Evolutionary conservation across 768 basidiomycete genomes (phyloP).

Genomic region (Trametes gibbosa): DNA sequence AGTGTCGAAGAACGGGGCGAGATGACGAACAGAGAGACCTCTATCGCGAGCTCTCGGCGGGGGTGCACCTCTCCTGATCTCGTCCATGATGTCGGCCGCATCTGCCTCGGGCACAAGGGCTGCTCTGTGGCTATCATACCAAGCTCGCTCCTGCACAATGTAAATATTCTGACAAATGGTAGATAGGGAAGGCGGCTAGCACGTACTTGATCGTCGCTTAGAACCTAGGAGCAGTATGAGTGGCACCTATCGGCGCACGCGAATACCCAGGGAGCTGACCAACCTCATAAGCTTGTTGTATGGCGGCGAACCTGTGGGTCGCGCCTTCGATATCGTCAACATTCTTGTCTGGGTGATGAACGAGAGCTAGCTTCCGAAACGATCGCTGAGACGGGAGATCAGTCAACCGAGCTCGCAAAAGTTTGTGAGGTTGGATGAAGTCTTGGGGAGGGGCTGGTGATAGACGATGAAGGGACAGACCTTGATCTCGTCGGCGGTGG

Average conservation of each 20-base stretch:
- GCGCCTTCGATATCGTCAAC: slow-evolving; percentile 78
- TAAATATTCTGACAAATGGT: neutral
- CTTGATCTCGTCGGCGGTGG: slow-evolving; percentile 87
- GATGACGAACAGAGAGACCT: slow-evolving; percentile 76
- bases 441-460: neutral
- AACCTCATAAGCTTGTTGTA: slow-evolving; percentile 97
- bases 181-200: neutral
- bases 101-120: slow-evolving; percentile 80
- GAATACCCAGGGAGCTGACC: slow-evolving; percentile 17
- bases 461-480: slow-evolving; percentile 34
- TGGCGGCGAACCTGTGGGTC: slow-evolving; percentile 78
- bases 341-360: slow-evolving; percentile 91
- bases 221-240: slow-evolving; percentile 48
- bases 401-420: neutral
- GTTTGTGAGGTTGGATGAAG: neutral
- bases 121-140: slow-evolving; percentile 93
- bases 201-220: slow-evolving; percentile 90
- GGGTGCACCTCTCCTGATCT: slow-evolving; percentile 68
- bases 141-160: slow-evolving; percentile 82
- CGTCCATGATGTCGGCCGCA: slow-evolving; percentile 80
- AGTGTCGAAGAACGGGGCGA: slow-evolving; percentile 82
- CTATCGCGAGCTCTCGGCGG: slow-evolving; percentile 58
- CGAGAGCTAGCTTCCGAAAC: slow-evolving; percentile 79
- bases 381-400: slow-evolving; percentile 50
- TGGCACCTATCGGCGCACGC: neutral